Evolutionary conservation across 2,329 filamentous ascomycete species (phyloP).

Genomic region (Botryotinia narcissicola): DNA sequence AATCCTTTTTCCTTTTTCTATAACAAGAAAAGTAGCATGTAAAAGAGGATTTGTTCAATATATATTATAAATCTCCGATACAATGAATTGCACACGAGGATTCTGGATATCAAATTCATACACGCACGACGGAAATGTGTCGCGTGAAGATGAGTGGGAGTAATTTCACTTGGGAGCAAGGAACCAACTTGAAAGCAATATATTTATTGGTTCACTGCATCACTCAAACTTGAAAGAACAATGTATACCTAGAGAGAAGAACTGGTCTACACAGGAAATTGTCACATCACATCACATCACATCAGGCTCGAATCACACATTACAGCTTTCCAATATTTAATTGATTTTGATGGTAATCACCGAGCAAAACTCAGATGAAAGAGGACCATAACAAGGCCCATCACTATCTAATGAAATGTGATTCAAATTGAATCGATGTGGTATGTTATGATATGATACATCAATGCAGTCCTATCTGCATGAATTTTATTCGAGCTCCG

Average conservation of each 20-base stretch:
- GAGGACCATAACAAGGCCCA: background rate
- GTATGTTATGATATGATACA: conserved; percentile 15
- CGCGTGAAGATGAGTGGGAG: too few species aligned
- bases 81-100: too few species aligned
- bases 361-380: background rate
- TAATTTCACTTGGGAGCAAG: background rate
- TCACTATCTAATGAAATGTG: background rate
- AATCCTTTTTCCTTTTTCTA: too few species aligned
- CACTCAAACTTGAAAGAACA: background rate
- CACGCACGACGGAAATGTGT: too few species aligned
- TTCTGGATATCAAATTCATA: too few species aligned
- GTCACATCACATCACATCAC: background rate
- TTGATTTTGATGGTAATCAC: background rate
- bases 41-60: too few species aligned
- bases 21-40: too few species aligned
- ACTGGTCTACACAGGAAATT: too few species aligned
- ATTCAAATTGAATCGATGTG: background rate
- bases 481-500: background rate
- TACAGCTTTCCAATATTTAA: background rate
- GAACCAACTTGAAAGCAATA: background rate
- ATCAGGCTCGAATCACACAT: background rate
- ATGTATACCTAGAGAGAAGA: background rate
- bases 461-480: conserved; percentile 8
- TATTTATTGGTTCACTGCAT: background rate
- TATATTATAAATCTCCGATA: too few species aligned